Evolutionary conservation across 1,284 basidiomycete species (phyloP), one percentile per base, ranked within the genome.

Genomic region (Exsudoporus floridanus): DNA sequence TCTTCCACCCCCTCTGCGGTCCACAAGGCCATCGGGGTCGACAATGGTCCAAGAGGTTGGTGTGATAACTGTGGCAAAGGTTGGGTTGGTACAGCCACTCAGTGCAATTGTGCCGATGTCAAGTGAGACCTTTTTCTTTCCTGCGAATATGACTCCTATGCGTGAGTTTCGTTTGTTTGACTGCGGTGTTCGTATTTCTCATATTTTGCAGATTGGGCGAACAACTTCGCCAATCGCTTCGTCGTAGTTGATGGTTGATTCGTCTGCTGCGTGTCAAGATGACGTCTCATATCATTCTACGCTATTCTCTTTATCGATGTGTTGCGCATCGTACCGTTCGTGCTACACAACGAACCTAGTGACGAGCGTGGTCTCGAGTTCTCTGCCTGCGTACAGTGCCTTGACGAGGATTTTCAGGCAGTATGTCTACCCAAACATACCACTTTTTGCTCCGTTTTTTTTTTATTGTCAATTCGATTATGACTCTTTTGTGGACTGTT

Each of bases 21-120:
- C 6, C 70, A 70, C 21, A 79, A 77, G 47, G 65, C 74, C 10
- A 82, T 89, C 37, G 86, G 86, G 37, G 83, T 88, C 31, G 80
- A 82, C 52, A 77, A 77, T 50, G 84, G 80, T 14, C 65, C 70
- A 30, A 77, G 89, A 35, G 70, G 72, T 19, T 89, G 89, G 85
- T 91, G 89, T 57, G 83, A 90, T 38, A 70, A 70, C 33, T 92
- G 89, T 63, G 89, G 90, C 54, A 86, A 84, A 60, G 79, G 87
- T 37, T 83, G 75, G 73, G 69, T 88, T 57, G 86, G 85, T 50
- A 73, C 76, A 44, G 73, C 75, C 59, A 65, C 66, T 56, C 73
- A 76, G 40, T 90, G 89, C 68, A 76, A 79, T 49, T 90, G 88
- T 69, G 74, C 77, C 59, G 81, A 86, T 58, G 73, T 82, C 69